Percentiles rank a stretch among this genome's conserved stretches.
phyloP scores from a whole-genome alignment of 305 asterid genomes.

The Salvia sclarea region DNA sequence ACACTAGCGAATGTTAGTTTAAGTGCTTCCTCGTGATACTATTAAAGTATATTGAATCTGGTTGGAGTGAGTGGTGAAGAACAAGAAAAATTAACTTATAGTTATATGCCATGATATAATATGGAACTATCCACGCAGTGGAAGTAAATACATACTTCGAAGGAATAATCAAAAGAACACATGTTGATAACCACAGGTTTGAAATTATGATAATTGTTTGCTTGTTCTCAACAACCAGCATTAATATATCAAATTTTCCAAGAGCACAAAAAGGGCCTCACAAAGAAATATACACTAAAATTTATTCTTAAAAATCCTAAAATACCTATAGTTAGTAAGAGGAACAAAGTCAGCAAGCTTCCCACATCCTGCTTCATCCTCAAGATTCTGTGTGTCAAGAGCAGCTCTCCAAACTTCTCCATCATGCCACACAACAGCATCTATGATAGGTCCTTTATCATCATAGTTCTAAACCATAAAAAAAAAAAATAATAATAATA shows the following conservation, averaged over 20 bases:
- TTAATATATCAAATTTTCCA: conserved; percentile 7
- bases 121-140: neutral
- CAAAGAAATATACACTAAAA: conserved; percentile 15
- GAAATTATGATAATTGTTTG: conserved; percentile 5
- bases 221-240: conserved; percentile 12
- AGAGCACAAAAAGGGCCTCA: conserved; percentile 21
- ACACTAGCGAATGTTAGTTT: conserved; percentile 18
- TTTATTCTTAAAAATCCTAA: conserved; percentile 16
- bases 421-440: conserved; percentile 99
- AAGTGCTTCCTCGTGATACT: conserved; percentile 25
- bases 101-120: neutral
- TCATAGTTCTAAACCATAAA: conserved; percentile 64
- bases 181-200: neutral
- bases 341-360: conserved; percentile 84
- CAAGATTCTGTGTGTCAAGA: conserved; percentile 90
- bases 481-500: too few species aligned
- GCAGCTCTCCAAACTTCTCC: conserved; percentile 98
- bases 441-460: conserved; percentile 92
- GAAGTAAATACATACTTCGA: neutral
- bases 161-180: conserved; percentile 15
- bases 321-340: conserved; percentile 89
- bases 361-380: conserved; percentile 77
- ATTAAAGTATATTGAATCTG: conserved; percentile 23
- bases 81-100: conserved; percentile 1
- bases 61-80: conserved; percentile 26